Percentiles rank a stretch among this genome's conserved stretches.
phyloP scores from a whole-genome alignment of 495 filamentous ascomycete genomes.

The Penicillium goetzii region DNA sequence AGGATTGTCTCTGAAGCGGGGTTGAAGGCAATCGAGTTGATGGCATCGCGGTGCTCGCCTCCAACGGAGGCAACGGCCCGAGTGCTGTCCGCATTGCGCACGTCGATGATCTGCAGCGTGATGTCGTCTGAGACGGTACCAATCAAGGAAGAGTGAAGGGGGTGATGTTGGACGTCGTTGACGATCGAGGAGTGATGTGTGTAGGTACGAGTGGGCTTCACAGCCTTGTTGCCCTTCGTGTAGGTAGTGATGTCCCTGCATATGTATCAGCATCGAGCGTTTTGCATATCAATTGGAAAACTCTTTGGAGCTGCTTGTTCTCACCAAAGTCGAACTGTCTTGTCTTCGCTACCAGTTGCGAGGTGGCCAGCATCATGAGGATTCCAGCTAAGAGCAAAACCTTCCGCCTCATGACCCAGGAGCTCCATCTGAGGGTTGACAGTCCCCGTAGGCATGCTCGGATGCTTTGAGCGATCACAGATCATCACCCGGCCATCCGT shows the following conservation, averaged over 20 bases:
- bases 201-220: slow-evolving; percentile 73
- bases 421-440: slow-evolving; percentile 84
- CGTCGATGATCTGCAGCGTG: slow-evolving; percentile 88
- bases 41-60: slow-evolving; percentile 81
- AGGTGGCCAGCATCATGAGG: slow-evolving; percentile 81
- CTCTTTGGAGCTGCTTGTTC: slow-evolving; percentile 18
- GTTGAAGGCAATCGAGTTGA: slow-evolving; percentile 94
- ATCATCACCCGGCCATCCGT: slow-evolving; percentile 85
- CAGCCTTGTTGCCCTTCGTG: slow-evolving; percentile 66
- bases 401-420: slow-evolving; percentile 83
- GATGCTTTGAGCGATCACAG: slow-evolving; percentile 95
- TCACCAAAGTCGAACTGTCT: slow-evolving; percentile 88
- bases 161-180: slow-evolving; percentile 95
- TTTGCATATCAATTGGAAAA: not conserved
- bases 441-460: slow-evolving; percentile 66
- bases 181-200: slow-evolving; percentile 89
- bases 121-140: slow-evolving; percentile 95
- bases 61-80: slow-evolving; percentile 64
- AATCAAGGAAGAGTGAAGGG: slow-evolving; percentile 76
- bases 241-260: slow-evolving; percentile 77
- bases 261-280: not conserved
- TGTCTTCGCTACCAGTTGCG: slow-evolving; percentile 87
- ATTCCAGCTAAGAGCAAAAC: slow-evolving; percentile 95
- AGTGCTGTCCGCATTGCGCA: slow-evolving; percentile 65
- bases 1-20: slow-evolving; percentile 82